Base-by-base conservation (phyloP, 1,284 basidiomycete genomes). In the Sphagnurus paluster region DNA sequence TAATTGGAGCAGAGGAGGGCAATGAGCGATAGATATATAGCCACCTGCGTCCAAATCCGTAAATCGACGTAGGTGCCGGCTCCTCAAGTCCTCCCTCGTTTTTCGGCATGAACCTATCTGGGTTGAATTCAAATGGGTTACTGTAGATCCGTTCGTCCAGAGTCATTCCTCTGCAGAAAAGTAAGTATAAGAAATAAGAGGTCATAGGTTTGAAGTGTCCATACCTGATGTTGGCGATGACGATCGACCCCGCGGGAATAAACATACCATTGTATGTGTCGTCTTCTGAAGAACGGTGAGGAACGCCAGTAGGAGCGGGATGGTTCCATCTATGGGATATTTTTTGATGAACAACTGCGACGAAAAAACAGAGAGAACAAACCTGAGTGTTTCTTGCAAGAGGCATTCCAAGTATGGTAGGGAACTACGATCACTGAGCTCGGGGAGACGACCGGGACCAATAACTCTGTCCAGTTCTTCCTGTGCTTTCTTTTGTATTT, bases 261-360 rank as follows among this genome's bases (percentile, higher is more conserved):
- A 59, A 56, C 56, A 62, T 62, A 3, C 56, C 61, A 29, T 57
- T 56, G 41, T 64, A 65, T 9, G 56, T 44, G 37, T 62, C 60
- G 26, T 62, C 60, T 28, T 60, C 50, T 25, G 56, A 41, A 1
- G 50, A 44, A 4, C 54, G 47, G 42, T 63, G 64, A 13, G 63
- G 63, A 10, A 62, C 39, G n/a, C n/a, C n/a, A 28, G 41, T 48
- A 3, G 52, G 54, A 9, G 39, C 39, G 25, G 39, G 39, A 9
- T 50, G 47, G 20, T 54, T 48, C 54, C 52, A 51, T 16, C 49
- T 50, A 25, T 11, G 14, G 14, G 10, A n/a, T n/a, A n/a, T n/a
- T 25, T 13, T 23, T 21, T 4, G n/a, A n/a, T n/a, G n/a, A n/a
- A n/a, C n/a, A n/a, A n/a, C 16, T 26, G 6, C 14, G 20, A 3